Percentiles rank a stretch among this genome's conserved stretches.
These are phyloP conservation scores for Fusarium poae DNA, from an alignment of 2,329 filamentous ascomycete species.

Conservation along the genomic window DNA sequence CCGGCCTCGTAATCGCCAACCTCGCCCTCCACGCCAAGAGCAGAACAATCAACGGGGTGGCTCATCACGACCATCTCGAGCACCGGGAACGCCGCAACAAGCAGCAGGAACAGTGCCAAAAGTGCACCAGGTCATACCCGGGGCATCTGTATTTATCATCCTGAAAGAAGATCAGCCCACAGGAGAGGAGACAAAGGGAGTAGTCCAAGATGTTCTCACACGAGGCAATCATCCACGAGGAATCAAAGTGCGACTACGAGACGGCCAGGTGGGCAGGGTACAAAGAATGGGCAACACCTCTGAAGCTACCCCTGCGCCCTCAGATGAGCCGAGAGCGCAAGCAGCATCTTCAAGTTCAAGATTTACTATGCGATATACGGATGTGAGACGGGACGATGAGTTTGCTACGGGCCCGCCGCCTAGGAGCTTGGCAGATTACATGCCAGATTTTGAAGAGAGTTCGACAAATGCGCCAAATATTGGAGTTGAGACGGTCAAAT, in stretches of 20 bases:
- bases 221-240: constrained; percentile 80
- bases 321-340: constrained; percentile 8
- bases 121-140: constrained; percentile 67
- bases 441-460: constrained; percentile 55
- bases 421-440: constrained; percentile 61
- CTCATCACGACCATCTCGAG: constrained; percentile 30
- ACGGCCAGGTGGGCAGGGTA: constrained; percentile 80
- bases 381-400: constrained; percentile 54
- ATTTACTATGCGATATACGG: constrained; percentile 53
- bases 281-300: constrained; percentile 66
- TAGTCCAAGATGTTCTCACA: constrained; percentile 76
- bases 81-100: constrained; percentile 54
- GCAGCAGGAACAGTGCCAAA: constrained; percentile 60
- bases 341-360: constrained; percentile 43
- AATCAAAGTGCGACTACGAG: constrained; percentile 80
- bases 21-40: constrained; percentile 45
- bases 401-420: constrained; percentile 56
- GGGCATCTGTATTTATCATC: constrained; percentile 77
- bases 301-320: background rate
- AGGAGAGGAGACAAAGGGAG: constrained; percentile 76
- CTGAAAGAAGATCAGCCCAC: constrained; percentile 83
- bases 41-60: constrained; percentile 39
- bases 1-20: constrained; percentile 53
- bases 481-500: constrained; percentile 54
- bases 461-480: constrained; percentile 21